These are phyloP conservation scores for Bipolaris bicolor DNA, from an alignment of 2,329 filamentous ascomycete species.

Conservation along the genomic window DNA sequence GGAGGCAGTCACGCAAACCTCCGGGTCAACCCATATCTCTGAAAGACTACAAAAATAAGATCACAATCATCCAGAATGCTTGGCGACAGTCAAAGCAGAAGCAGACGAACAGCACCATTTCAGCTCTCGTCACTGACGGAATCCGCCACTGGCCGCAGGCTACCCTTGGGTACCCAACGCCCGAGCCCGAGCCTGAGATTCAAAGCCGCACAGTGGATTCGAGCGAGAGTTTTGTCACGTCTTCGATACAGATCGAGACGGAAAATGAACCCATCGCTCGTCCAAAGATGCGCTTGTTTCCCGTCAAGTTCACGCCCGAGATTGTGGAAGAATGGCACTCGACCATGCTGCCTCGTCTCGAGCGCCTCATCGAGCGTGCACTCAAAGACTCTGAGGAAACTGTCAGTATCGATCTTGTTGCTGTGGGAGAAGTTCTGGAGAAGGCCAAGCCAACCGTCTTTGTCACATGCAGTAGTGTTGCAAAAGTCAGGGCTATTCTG, in stretches of 20 bases:
- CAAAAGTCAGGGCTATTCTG: constrained; percentile 73
- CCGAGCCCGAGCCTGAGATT: constrained; percentile 41
- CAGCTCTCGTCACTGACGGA: constrained; percentile 40
- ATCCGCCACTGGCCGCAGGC: constrained; percentile 45
- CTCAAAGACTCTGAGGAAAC: constrained; percentile 77
- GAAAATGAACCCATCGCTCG: constrained; percentile 34
- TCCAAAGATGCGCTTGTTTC: constrained; percentile 49
- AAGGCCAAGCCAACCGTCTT: constrained; percentile 74
- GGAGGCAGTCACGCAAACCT: constrained; percentile 32
- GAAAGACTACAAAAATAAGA: constrained; percentile 48
- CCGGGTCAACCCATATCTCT: constrained; percentile 31
- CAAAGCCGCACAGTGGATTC: constrained; percentile 25
- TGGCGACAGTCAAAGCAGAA: constrained; percentile 47
- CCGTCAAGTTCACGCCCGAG: constrained; percentile 63
- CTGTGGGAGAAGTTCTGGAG: constrained; percentile 71
- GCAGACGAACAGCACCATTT: constrained; percentile 37
- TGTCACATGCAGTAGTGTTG: constrained; percentile 76
- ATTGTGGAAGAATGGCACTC: constrained; percentile 75
- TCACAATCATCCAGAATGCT: constrained; percentile 46
- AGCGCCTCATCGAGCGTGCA: constrained; percentile 71
- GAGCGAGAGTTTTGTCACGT: constrained; percentile 34
- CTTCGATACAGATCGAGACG: constrained; percentile 44
- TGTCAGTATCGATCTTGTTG: constrained; percentile 77
- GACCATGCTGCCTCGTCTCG: constrained; percentile 73
- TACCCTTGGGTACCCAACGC: constrained; percentile 42